A percentile compares a stretch with the other conserved stretches of the same genome.
Conservation (phyloP, 192 early-diverging fungal species). For the Fimicolochytrium jonesii region DNA sequence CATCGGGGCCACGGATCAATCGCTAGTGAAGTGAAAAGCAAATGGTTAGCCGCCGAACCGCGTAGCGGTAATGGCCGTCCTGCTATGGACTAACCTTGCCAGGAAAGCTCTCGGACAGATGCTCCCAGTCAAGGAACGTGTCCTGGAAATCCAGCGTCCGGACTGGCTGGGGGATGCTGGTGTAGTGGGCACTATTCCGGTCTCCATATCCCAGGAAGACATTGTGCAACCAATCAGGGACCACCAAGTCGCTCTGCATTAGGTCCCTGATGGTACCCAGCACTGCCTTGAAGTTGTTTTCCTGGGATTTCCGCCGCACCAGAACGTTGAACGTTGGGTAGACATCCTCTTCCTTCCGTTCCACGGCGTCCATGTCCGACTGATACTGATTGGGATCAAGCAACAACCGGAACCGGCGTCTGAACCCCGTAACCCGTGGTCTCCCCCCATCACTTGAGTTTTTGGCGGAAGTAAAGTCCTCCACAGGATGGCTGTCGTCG, state of each 20-base stretch:
- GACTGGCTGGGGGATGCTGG: slow-evolving; percentile 49
- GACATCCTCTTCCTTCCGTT: slow-evolving; percentile 57
- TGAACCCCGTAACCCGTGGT: slow-evolving; percentile 22
- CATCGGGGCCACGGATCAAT: too few species aligned
- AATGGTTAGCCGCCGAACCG: too few species aligned
- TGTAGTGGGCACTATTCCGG: slow-evolving; percentile 70
- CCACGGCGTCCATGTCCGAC: slow-evolving; percentile 50
- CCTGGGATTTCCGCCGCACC: slow-evolving; percentile 79
- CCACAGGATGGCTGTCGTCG: slow-evolving; percentile 55
- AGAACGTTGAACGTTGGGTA: slow-evolving; percentile 85
- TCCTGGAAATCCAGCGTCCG: slow-evolving; percentile 76
- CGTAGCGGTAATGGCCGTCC: too few species aligned
- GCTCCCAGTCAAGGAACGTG: slow-evolving; percentile 82
- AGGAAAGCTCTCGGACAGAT: slow-evolving; percentile 66
- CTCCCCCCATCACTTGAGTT: slow-evolving; percentile 32
- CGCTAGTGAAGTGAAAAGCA: too few species aligned
- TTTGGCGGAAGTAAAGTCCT: slow-evolving; percentile 27
- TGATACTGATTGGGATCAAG: slow-evolving; percentile 88
- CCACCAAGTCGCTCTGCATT: slow-evolving; percentile 73
- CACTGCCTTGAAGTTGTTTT: slow-evolving; percentile 93
- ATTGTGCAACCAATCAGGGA: slow-evolving; percentile 89
- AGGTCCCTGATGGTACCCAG: slow-evolving; percentile 86
- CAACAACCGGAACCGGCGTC: slow-evolving; percentile 67
- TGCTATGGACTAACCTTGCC: slow-evolving; percentile 41
- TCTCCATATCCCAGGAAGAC: slow-evolving; percentile 96